Evolutionary conservation across 441 rosid genomes (phyloP), one percentile per base, ranked within the genome.

Genomic region (Populus hybrid): DNA sequence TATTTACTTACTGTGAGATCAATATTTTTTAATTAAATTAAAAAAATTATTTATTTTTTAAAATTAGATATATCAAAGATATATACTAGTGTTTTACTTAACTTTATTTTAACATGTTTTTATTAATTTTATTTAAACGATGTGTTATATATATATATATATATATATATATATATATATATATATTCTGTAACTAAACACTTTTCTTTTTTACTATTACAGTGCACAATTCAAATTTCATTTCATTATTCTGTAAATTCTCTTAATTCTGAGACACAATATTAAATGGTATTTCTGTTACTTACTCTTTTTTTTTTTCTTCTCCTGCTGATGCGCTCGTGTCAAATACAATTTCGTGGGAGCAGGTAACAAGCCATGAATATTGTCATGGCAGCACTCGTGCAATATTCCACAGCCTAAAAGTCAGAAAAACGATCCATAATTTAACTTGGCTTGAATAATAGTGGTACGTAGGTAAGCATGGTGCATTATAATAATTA

Each of bases 301-400:
- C 42, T 3, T 45, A 0, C 11, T 14, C 71, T 21, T 0, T 35
- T 8, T 68, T 20, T 10, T 38, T 33, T 68, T 31, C 1, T 21
- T 31, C 18, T 33, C 36, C 36, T 6, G 36, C 36, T 4, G 23
- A 68, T 29, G 6, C 18, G 42, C 12, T 68, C 36, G 18, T 16
- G 28, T 36, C 26, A 69, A 69, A 68, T n/a, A 45, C 12, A 69
- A 18, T 68, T 69, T 35, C 50, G 53, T 69, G 71, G 71, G 71
- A 20, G 36, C 20, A 16, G 42, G 56, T 45, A 45, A 14, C 56
- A 11, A 68, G 36, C 11, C 42, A 66, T 66, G 20, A 66, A 45
- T 45, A 26, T 26, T 26, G 56, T 45, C 56, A 14, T 12, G 56
- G 16, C 56, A 12, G 16, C 6, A 12, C 18, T 29, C 31, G 1